Conservation (phyloP, 2,329 filamentous ascomycete genomes). For the Leptoxyphium fumago region DNA sequence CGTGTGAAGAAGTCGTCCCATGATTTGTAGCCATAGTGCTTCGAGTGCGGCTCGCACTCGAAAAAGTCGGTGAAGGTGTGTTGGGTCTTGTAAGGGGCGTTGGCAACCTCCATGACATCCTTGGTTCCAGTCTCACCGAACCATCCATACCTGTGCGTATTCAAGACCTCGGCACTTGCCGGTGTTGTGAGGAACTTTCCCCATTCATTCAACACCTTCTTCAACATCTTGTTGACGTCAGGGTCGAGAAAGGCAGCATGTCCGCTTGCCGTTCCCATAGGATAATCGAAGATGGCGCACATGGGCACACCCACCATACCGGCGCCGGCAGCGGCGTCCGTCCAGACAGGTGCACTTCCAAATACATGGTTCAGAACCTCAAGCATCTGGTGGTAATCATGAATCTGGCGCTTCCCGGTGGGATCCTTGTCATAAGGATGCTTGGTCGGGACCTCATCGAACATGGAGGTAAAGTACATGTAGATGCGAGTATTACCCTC, state of each 20-base stretch:
- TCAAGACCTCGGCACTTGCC: slow-evolving; percentile 24
- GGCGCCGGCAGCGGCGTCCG: slow-evolving; percentile 20
- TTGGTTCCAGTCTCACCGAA: slow-evolving; percentile 25
- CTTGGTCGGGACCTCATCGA: slow-evolving; percentile 43
- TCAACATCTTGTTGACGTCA: slow-evolving; percentile 37
- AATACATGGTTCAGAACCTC: slow-evolving; percentile 45
- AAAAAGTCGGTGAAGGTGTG: slow-evolving; percentile 39
- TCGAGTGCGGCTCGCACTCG: slow-evolving; percentile 39
- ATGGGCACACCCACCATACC: slow-evolving; percentile 42
- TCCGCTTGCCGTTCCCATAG: slow-evolving; percentile 41
- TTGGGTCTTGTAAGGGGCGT: slow-evolving; percentile 13
- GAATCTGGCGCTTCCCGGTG: slow-evolving; percentile 46
- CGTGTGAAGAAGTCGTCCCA: slow-evolving; percentile 62
- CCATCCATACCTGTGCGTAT: slow-evolving; percentile 24
- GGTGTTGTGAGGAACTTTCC: slow-evolving; percentile 22
- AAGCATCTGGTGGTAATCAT: slow-evolving; percentile 53
- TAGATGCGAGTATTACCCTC: slow-evolving; percentile 48
- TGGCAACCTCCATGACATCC: slow-evolving; percentile 22
- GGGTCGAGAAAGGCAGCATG: slow-evolving; percentile 39
- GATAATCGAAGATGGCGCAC: slow-evolving; percentile 43
- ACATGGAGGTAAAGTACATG: slow-evolving; percentile 55
- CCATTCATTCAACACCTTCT: slow-evolving; percentile 38
- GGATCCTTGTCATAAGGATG: slow-evolving; percentile 47
- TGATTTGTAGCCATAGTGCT: slow-evolving; percentile 46
- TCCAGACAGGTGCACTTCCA: slow-evolving; percentile 27